Base-by-base conservation (phyloP, 805 yeast genomes). In the Debaryomyces maramus region DNA sequence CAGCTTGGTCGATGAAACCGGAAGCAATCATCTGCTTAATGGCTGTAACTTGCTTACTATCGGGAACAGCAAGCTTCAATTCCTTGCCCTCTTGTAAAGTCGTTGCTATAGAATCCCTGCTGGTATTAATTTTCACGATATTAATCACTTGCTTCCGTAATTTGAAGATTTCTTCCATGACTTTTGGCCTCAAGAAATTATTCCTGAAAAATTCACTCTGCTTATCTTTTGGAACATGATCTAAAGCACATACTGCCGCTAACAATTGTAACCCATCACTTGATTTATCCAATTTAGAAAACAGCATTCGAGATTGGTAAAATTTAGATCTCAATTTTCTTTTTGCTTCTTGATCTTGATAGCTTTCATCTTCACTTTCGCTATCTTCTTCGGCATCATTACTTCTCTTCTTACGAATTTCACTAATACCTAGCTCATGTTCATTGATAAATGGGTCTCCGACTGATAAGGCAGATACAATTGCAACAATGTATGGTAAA, bases 11-110 rank as follows among this genome's bases (percentile, higher is more conserved):
- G 28, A 93, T 73, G 53, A 86, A 93, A 0, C 98, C 99, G 0
- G 97, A 83, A 5, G 96, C 78, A 3, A 91, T 72, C 81, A 93
- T 90, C 63, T 93, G 99, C 55, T 88, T 90, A 46, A 93, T 62
- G 0, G 93, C 85, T 38, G 80, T 75, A 4, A 88, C 57, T 63
- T 93, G 99, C 5, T 63, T 56, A 26, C 78, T 76, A 6, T 74
- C 64, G 0, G 97, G 97, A 5, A 85, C 77, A 0, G 71, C 77
- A n/a, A 86, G 63, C 54, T 72, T 79, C 50, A 80, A 48, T 10
- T 75, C 78, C 10, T 61, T 58, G 3, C 53, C 63, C 5, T 70
- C 69, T 13, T 44, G 21, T n/a, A 31, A 20, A 3, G 66, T 56
- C 1, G 64, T 67, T 1, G 85, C 88, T 45, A 83, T 72, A 18